Conservation (phyloP, 768 basidiomycete species). For the Phaffia australis region DNA sequence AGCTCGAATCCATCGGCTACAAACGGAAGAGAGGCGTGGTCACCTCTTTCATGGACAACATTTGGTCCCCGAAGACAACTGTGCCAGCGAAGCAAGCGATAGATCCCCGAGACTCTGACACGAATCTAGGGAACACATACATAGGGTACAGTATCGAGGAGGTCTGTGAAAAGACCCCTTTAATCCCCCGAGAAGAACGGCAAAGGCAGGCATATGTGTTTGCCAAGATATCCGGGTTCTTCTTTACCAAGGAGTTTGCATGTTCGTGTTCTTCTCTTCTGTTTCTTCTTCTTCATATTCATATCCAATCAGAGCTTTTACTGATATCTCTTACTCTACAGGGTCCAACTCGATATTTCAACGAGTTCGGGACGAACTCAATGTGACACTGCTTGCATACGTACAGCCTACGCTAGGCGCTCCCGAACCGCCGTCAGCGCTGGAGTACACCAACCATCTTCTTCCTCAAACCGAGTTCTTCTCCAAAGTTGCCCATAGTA, state of each 20-base stretch:
- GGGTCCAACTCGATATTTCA: conserved; percentile 8
- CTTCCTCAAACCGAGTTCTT: conserved; percentile 7
- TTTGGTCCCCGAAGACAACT: background rate
- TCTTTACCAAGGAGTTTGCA: conserved; percentile 1
- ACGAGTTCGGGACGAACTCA: background rate
- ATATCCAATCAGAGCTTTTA: background rate
- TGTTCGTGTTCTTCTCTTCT: background rate
- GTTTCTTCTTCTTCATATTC: background rate
- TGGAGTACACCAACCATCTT: background rate
- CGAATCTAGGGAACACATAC: conserved; percentile 2
- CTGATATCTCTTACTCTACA: background rate
- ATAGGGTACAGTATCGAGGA: conserved; percentile 12
- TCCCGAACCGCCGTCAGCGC: background rate
- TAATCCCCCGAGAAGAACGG: background rate
- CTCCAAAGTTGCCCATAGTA: background rate
- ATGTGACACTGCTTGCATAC: background rate
- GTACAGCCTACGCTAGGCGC: background rate
- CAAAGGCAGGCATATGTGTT: conserved; percentile 13
- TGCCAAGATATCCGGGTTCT: conserved; percentile 11
- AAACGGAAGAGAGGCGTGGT: background rate
- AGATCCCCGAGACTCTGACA: background rate
- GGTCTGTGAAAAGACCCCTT: conserved; percentile 12
- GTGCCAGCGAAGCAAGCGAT: background rate
- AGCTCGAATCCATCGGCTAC: too few species aligned
- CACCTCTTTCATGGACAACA: background rate